phyloP scores from a whole-genome alignment of 176 grass and related monocot species.

The Zea mays region DNA sequence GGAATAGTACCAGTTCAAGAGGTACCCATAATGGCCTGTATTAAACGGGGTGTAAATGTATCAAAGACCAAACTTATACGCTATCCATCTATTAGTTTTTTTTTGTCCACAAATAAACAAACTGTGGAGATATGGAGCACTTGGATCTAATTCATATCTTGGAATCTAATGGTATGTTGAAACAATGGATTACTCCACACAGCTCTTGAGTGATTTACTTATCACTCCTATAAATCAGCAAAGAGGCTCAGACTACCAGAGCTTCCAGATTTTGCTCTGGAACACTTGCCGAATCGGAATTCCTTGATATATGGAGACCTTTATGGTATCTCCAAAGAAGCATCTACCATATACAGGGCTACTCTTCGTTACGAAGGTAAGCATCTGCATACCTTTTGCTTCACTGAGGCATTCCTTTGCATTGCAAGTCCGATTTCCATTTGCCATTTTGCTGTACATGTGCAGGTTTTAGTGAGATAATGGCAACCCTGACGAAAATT shows the following conservation, averaged over 20 bases:
- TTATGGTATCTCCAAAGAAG: constrained; percentile 89
- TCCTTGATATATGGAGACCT: constrained; percentile 85
- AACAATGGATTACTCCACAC: background rate
- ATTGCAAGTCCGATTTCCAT: constrained; percentile 17
- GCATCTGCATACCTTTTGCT: constrained; percentile 9
- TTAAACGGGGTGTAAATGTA: background rate
- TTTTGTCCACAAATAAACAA: background rate
- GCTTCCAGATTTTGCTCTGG: constrained; percentile 88
- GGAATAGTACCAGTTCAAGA: background rate
- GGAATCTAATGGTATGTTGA: constrained; percentile 1
- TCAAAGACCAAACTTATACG: background rate
- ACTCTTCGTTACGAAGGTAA: constrained; percentile 96
- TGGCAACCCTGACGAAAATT: constrained; percentile 65
- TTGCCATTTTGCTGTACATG: constrained; percentile 23
- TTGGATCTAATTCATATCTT: too few species aligned
- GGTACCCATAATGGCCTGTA: background rate
- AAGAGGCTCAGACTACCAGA: constrained; percentile 65
- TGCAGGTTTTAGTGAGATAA: constrained; percentile 91
- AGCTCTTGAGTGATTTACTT: constrained; percentile 18
- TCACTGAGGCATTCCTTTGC: background rate
- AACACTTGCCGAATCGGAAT: constrained; percentile 89
- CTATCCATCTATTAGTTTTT: background rate
- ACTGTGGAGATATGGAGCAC: background rate
- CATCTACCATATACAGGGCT: constrained; percentile 80
- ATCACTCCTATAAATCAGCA: constrained; percentile 51